These are phyloP conservation scores for Melampsora larici-populina DNA, from an alignment of 1,284 basidiomycete species.

Conservation along the genomic window DNA sequence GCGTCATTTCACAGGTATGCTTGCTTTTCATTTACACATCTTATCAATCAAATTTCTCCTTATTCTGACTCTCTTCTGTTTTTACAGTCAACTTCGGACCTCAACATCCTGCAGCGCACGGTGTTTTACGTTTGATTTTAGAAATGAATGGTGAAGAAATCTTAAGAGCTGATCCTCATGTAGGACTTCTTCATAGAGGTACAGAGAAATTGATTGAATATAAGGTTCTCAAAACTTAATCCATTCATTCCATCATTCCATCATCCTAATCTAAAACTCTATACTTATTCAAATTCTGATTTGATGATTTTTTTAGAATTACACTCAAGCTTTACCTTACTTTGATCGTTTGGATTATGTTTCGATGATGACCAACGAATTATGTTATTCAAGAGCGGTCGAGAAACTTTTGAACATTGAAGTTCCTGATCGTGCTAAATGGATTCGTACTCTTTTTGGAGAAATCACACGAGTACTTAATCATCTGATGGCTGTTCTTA, in stretches of 20 bases:
- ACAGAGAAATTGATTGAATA: conserved; percentile 99
- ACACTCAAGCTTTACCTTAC: conserved; percentile 96
- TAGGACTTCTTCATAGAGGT: conserved; percentile 92
- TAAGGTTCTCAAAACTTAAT: conserved; percentile 59
- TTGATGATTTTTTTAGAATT: conserved; percentile 65
- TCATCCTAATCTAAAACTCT: background rate
- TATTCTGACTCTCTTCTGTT: background rate
- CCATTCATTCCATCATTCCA: background rate
- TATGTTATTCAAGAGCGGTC: conserved; percentile 93
- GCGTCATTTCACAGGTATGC: conserved; percentile 32
- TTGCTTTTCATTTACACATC: background rate
- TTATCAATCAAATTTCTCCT: too few species aligned
- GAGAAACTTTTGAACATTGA: conserved; percentile 98
- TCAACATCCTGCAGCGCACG: conserved; percentile 97
- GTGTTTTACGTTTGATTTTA: conserved; percentile 94
- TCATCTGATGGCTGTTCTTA: conserved; percentile 96
- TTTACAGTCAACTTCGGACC: conserved; percentile 85
- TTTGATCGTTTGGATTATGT: conserved; percentile 99
- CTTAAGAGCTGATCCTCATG: conserved; percentile 59
- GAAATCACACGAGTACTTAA: conserved; percentile 96
- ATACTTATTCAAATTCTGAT: background rate
- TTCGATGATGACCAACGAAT: conserved; percentile 67
- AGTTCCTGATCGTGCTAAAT: conserved; percentile 96
- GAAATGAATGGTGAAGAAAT: conserved; percentile 88
- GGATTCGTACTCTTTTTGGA: conserved; percentile 95